Conservation (phyloP, 331 rosid species). For the Telfairia occidentalis region DNA sequence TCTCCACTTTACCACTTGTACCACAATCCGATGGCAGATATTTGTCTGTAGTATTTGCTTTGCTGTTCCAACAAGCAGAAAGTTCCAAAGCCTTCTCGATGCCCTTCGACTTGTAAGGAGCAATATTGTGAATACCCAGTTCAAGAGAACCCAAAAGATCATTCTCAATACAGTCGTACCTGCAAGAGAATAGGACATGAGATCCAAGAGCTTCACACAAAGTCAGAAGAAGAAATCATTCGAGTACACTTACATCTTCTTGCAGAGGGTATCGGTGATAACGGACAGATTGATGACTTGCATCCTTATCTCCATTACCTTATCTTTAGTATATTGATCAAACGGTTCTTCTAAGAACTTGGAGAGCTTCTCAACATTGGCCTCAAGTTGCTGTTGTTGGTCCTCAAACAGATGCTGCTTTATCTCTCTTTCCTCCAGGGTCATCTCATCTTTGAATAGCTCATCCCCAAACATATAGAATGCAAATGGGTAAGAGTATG, state of each 20-base stretch:
- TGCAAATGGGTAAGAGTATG: constrained; percentile 93
- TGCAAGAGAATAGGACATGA: constrained; percentile 27
- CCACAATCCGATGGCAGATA: constrained; percentile 23
- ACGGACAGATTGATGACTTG: constrained; percentile 59
- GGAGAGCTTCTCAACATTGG: constrained; percentile 80
- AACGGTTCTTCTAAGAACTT: constrained; percentile 73
- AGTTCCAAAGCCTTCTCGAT: constrained; percentile 91
- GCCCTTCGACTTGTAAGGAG: constrained; percentile 93
- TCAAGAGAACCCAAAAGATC: constrained; percentile 74
- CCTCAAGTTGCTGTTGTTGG: constrained; percentile 97
- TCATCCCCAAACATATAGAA: constrained; percentile 94
- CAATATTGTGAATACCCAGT: constrained; percentile 58
- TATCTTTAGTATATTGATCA: constrained; percentile 38
- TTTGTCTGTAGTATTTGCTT: constrained; percentile 37
- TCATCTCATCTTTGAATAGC: constrained; percentile 72
- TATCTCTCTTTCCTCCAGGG: constrained; percentile 49
- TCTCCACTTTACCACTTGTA: constrained; percentile 32
- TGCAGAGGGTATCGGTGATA: constrained; percentile 65
- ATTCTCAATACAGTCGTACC: constrained; percentile 96
- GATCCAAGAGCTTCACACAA: constrained; percentile 6
- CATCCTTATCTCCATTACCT: constrained; percentile 57
- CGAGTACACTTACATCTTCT: constrained; percentile 56
- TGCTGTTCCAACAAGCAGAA: constrained; percentile 45
- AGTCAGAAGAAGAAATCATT: neutral
- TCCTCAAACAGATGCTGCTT: constrained; percentile 90